Percentiles rank a stretch among this genome's conserved stretches.
Evolutionary conservation across 2,329 filamentous ascomycete genomes (phyloP).

Genomic region (Phialophora chinensis): DNA sequence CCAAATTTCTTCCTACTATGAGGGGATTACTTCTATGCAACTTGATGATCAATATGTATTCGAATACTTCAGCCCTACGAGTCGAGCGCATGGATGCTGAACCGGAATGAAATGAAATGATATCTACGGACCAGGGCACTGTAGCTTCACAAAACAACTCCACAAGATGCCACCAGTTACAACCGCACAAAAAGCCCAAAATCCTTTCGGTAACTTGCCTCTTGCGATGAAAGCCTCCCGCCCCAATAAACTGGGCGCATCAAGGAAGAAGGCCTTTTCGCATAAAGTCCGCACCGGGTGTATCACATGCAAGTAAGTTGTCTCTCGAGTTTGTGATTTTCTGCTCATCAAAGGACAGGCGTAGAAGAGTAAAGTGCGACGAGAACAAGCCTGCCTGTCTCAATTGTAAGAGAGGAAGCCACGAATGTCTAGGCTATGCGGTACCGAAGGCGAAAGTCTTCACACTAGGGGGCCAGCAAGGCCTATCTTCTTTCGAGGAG

Average conservation of each 20-base stretch:
- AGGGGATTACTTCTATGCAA: background rate
- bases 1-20: background rate
- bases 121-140: background rate
- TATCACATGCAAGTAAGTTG: conserved; percentile 45
- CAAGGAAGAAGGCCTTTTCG: conserved; percentile 11
- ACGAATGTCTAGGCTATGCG: conserved; percentile 44
- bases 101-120: background rate
- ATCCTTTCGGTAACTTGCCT: no score
- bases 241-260: background rate
- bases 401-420: conserved; percentile 43
- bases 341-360: conserved; percentile 7
- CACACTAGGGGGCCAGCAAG: background rate
- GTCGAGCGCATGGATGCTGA: background rate
- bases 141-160: background rate
- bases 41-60: background rate
- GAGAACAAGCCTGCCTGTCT: conserved; percentile 45
- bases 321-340: background rate
- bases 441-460: conserved; percentile 4
- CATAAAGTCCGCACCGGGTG: conserved; percentile 46
- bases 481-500: background rate
- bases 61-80: conserved; percentile 1
- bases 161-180: background rate
- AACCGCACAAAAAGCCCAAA: background rate
- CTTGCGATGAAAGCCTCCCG: background rate
- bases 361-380: conserved; percentile 49